phyloP scores from a whole-genome alignment of 352 stramenopile species.

The Globisporangium takayamanum region DNA sequence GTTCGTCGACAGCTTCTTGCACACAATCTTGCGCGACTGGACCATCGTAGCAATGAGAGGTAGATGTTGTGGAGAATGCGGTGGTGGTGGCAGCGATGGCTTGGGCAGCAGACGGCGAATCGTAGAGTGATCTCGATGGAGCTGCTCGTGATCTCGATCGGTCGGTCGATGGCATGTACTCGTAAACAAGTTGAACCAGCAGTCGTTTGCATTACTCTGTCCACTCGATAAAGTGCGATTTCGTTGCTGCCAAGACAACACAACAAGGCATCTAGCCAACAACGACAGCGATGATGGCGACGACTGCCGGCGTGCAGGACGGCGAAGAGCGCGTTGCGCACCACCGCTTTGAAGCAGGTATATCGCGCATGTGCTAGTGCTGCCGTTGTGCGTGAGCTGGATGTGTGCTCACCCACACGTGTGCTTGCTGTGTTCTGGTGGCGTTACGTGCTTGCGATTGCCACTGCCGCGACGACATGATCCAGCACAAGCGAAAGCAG shows the following conservation, averaged over 20 bases:
- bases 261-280: background rate
- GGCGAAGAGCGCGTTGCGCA: slow-evolving; percentile 24
- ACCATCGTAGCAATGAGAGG: slow-evolving; percentile 20
- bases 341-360: slow-evolving; percentile 25
- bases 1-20: slow-evolving; percentile 72
- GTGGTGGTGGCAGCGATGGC: background rate
- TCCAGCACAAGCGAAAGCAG: slow-evolving; percentile 16
- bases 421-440: background rate
- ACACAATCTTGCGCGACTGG: slow-evolving; percentile 73
- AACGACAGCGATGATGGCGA: slow-evolving; percentile 3
- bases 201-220: background rate
- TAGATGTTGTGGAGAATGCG: background rate
- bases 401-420: background rate
- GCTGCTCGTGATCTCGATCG: background rate
- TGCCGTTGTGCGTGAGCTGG: background rate
- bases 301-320: slow-evolving; percentile 16
- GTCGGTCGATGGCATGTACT: background rate
- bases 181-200: background rate
- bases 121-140: background rate
- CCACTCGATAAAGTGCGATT: background rate
- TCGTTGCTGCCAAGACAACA: background rate
- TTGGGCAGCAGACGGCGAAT: slow-evolving; percentile 3
- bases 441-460: background rate
- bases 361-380: background rate
- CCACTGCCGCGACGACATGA: background rate